Evolutionary conservation across 2,329 filamentous ascomycete species (phyloP).

Genomic region (Proliferodiscus dingleyae): DNA sequence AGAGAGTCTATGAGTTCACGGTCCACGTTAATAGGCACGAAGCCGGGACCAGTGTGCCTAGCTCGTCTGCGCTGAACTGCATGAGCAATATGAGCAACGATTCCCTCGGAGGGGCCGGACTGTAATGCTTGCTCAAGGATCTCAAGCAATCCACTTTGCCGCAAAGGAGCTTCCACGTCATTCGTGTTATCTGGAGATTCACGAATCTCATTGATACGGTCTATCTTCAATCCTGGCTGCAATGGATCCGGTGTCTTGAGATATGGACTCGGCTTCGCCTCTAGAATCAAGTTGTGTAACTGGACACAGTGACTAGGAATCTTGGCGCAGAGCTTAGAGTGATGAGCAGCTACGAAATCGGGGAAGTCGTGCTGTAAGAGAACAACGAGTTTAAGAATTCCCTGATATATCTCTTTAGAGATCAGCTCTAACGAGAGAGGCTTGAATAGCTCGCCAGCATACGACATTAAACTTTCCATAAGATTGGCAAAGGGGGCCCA

Average conservation of each 20-base stretch:
- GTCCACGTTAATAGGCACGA: slow-evolving; percentile 64
- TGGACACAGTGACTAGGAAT: slow-evolving; percentile 83
- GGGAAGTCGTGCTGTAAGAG: slow-evolving; percentile 92
- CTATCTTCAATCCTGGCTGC: slow-evolving; percentile 68
- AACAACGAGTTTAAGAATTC: slow-evolving; percentile 74
- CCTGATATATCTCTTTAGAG: slow-evolving; percentile 80
- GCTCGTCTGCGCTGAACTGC: slow-evolving; percentile 58
- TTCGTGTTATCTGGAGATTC: slow-evolving; percentile 61
- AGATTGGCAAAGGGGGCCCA: slow-evolving; percentile 73
- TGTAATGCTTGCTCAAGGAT: slow-evolving; percentile 56
- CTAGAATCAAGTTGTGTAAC: slow-evolving; percentile 81
- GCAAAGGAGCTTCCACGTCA: slow-evolving; percentile 50
- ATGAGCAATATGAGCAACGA: slow-evolving; percentile 71
- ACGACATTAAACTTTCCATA: slow-evolving; percentile 65
- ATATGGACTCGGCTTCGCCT: slow-evolving; percentile 65
- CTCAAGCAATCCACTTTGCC: slow-evolving; percentile 50
- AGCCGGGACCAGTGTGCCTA: slow-evolving; percentile 60
- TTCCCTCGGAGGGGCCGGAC: slow-evolving; percentile 63
- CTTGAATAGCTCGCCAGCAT: slow-evolving; percentile 76
- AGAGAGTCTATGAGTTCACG: slow-evolving; percentile 71
- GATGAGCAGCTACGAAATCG: slow-evolving; percentile 85
- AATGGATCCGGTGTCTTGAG: slow-evolving; percentile 70
- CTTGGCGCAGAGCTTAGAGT: slow-evolving; percentile 73
- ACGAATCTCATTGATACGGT: slow-evolving; percentile 69
- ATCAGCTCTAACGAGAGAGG: slow-evolving; percentile 62